A percentile compares a stretch with the other conserved stretches of the same genome.
These are phyloP conservation scores for Daldinia childiae DNA, from an alignment of 495 filamentous ascomycete species.

Conservation along the genomic window DNA sequence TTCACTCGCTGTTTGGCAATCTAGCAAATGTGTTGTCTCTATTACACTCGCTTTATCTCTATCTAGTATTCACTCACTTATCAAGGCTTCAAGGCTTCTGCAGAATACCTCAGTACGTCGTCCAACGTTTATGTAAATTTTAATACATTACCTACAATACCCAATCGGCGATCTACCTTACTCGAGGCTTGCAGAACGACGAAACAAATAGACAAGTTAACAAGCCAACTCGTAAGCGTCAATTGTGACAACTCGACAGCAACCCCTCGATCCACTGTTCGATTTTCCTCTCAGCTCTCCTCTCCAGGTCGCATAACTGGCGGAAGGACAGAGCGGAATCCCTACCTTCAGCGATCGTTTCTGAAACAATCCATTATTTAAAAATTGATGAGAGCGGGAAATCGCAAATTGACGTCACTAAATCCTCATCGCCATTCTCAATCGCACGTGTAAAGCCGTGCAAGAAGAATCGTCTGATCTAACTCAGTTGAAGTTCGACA, in stretches of 20 bases:
- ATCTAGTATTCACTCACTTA: conserved; percentile 16
- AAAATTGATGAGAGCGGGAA: conserved; percentile 23
- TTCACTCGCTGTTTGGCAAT: background rate
- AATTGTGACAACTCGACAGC: conserved; percentile 14
- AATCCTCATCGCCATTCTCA: conserved; percentile 24
- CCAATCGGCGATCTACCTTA: conserved; percentile 28
- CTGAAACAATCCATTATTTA: conserved; percentile 31
- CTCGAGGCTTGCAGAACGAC: conserved; percentile 25
- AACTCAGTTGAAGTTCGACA: conserved; percentile 4
- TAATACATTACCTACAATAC: background rate
- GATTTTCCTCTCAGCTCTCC: conserved; percentile 3
- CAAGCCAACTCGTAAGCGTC: conserved; percentile 20
- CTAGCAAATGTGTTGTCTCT: conserved; percentile 1
- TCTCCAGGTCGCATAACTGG: conserved; percentile 11
- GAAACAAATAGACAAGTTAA: conserved; percentile 4
- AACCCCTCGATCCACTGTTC: conserved; percentile 15
- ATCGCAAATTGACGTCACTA: conserved; percentile 37
- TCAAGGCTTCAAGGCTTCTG: conserved; percentile 1
- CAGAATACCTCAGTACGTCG: conserved; percentile 9
- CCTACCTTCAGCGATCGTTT: conserved; percentile 29
- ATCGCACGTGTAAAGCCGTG: conserved; percentile 19
- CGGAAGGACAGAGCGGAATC: conserved; percentile 28
- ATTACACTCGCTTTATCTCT: conserved; percentile 14
- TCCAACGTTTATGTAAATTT: background rate
- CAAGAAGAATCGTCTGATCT: background rate